Evolutionary conservation across 2,329 filamentous ascomycete genomes (phyloP), one percentile per base, ranked within the genome.

Genomic region (Pseudovirgaria hyperparasitica): DNA sequence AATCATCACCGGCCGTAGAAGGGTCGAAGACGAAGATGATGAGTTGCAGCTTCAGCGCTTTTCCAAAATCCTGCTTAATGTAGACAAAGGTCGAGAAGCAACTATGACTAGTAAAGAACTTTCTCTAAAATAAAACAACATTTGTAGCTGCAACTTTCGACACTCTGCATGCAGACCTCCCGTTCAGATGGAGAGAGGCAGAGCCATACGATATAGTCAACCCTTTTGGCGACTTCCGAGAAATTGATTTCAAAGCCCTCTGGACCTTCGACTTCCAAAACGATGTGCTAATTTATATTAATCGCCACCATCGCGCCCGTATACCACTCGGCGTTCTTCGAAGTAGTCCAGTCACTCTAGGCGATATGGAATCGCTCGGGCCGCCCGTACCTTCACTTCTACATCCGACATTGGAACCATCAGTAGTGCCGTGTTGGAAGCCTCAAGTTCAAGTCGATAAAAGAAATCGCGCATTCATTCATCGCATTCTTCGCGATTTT

Each of bases 11-110:
- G n/a, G n/a, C n/a, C n/a, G n/a, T n/a, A n/a, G n/a, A n/a, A n/a
- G n/a, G n/a, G n/a, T n/a, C n/a, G n/a, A n/a, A n/a, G 19, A 26
- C 25, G 25, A 30, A 30, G 27, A 16, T 10, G 27, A 35, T 26
- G 27, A 35, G 21, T 25, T 28, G 22, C 18, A 33, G 13, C 24
- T 33, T 17, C 19, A 24, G 6, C 22, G 13, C 4, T 23, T 33
- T 26, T 30, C 30, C 26, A 15, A 31, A 5, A 28, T 33, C 25
- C 28, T 33, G 12, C 24, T 33, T 28, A 19, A 26, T 20, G 12
- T 31, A 12, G 18, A 28, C 13, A 35, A 35, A 28, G 33, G 25
- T 31, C 8, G 16, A 22, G 19, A 22, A 9, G 10, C 25, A 11
- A 17, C 9, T 14, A 11, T n/a, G 16, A 7, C 16, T 9, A 17